Percentiles rank a stretch among this genome's conserved stretches.
These are phyloP conservation scores for Niebla homalea DNA, from an alignment of 495 filamentous ascomycete species.

Conservation along the genomic window DNA sequence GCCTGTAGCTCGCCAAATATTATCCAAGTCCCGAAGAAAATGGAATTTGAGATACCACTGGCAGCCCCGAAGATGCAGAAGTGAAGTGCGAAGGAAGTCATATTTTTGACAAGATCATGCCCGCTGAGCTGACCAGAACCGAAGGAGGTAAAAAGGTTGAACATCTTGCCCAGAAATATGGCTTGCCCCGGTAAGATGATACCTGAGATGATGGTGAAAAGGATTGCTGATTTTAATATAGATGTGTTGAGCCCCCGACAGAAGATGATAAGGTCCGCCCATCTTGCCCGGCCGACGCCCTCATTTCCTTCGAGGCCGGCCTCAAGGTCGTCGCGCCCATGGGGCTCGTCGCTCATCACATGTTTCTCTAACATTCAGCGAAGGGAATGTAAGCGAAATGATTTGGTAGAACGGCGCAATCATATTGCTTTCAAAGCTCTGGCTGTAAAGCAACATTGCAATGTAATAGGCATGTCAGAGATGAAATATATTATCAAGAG, in stretches of 20 bases:
- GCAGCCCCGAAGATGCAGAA: conserved; percentile 46
- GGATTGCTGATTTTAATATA: conserved; percentile 35
- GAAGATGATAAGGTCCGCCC: conserved; percentile 57
- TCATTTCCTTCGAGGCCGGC: conserved; percentile 10
- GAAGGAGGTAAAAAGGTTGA: conserved; percentile 55
- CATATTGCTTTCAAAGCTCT: neutral
- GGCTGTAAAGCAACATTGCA: neutral
- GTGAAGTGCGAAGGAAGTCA: conserved; percentile 43
- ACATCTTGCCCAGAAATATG: conserved; percentile 62
- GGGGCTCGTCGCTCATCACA: conserved; percentile 14
- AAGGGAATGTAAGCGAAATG: neutral
- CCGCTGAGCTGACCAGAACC: conserved; percentile 40
- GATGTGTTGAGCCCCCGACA: conserved; percentile 48
- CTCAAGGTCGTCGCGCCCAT: conserved; percentile 7
- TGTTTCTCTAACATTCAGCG: neutral
- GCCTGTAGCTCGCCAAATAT: conserved; percentile 72
- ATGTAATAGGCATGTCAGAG: neutral
- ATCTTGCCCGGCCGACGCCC: conserved; percentile 21
- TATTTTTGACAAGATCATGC: conserved; percentile 37
- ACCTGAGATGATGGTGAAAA: conserved; percentile 47
- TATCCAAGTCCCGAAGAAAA: conserved; percentile 56
- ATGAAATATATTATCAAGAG: neutral
- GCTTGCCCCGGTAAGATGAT: conserved; percentile 50
- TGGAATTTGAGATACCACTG: conserved; percentile 50
- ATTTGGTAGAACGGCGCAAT: neutral